phyloP scores from a whole-genome alignment of 768 basidiomycete genomes.

The Pleurotus djamor region DNA sequence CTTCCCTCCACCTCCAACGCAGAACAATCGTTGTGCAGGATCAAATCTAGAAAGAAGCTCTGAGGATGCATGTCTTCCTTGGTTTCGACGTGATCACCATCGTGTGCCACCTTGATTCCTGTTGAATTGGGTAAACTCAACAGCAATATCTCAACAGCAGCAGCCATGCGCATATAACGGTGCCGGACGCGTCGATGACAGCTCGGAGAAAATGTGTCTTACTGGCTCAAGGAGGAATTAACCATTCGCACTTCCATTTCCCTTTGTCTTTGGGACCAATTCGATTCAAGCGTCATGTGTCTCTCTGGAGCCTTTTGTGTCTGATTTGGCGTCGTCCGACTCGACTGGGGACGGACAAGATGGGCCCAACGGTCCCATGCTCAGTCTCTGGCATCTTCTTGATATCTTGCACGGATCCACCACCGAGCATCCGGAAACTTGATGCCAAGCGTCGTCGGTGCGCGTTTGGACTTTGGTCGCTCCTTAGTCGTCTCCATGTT shows the following conservation, averaged over 20 bases:
- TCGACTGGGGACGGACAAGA: neutral
- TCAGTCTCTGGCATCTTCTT: neutral
- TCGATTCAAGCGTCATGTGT: neutral
- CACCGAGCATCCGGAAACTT: neutral
- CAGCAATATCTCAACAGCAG: neutral
- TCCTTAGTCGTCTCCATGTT: neutral
- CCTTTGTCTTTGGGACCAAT: neutral
- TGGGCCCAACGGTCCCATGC: neutral
- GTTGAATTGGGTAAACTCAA: neutral
- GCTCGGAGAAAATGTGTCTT: neutral
- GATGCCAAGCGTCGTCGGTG: constrained; percentile 1
- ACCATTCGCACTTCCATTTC: neutral
- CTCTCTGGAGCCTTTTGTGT: no score
- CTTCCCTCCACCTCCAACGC: no score
- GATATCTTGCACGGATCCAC: neutral
- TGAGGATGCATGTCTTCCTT: no score
- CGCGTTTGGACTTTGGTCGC: neutral
- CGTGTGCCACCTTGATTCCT: no score
- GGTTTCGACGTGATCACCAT: no score
- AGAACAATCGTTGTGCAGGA: no score
- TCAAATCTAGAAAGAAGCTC: no score
- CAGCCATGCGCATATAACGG: no score
- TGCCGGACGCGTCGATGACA: no score
- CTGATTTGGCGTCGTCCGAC: neutral
- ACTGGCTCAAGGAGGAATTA: neutral